Base-by-base conservation (phyloP, 306 rosid genomes). In the Castanea crenata region DNA sequence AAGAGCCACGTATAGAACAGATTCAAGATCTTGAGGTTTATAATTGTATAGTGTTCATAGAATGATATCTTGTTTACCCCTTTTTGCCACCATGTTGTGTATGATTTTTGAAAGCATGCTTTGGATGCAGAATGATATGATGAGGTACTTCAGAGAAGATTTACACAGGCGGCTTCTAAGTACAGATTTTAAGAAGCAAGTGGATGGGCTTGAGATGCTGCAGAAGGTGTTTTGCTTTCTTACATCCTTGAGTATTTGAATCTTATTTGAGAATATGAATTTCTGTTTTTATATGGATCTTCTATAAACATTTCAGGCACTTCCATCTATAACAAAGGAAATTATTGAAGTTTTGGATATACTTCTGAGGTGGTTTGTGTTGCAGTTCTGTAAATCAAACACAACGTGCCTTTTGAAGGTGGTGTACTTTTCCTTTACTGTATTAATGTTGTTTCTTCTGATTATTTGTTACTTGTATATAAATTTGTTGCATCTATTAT, bases 21-120 rank as follows among this genome's bases (percentile, higher is more conserved):
- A 96, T 93, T 87, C 99, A 96, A 88, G 99, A 93, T 81, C 96
- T 96, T 44, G 99, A 96, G 99, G 99, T 93, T 65, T 80, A 79
- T 78, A 19, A 34, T n/a, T 52, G 69, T 15, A 16, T 46, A 64
- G 7, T 67, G 63, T 75, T 79, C 41, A 14, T 27, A 19, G 34
- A 76, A 58, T 31, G 44, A 32, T 59, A 46, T 20, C 2, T 23
- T 51, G 74, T 23, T 54, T 86, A 73, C 69, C 72, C 72, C 70
- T 29, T 65, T 32, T 41, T 29, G 57, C 29, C 80, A 12, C 61
- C 77, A 55, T 70, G 71, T 82, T 74, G 59, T 76, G 78, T 51
- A 57, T 67, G 59, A 69, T 62, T 32, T 71, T 34, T 79, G 46
- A 63, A 19, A 27, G 41, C 74, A 35, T 87, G 74, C 76, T 55